A percentile compares a stretch with the other conserved stretches of the same genome.
Conservation (phyloP, 768 basidiomycete species). For the Termitomyces sp. region DNA sequence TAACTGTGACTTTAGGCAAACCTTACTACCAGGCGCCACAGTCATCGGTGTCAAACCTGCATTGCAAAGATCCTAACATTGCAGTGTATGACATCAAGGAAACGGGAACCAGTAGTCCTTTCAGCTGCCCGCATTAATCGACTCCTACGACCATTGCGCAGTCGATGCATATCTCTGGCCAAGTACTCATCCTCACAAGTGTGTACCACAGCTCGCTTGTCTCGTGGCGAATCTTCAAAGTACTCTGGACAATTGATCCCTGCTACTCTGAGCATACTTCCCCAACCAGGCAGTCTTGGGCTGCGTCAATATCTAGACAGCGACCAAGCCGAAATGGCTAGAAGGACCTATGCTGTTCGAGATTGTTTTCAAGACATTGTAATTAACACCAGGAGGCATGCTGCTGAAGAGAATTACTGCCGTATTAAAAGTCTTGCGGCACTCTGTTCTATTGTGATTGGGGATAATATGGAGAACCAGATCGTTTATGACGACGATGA, state of each 20-base stretch:
- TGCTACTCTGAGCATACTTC: slow-evolving; percentile 36
- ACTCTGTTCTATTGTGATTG: slow-evolving; percentile 45
- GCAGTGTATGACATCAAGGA: slow-evolving; percentile 8
- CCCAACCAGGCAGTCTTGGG: slow-evolving; percentile 29
- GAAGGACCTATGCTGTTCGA: slow-evolving; percentile 48
- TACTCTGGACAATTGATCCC: neutral
- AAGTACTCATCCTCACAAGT: slow-evolving; percentile 4
- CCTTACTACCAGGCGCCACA: too few relatives aligned
- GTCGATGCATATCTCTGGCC: slow-evolving; percentile 18
- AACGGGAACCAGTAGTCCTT: slow-evolving; percentile 7
- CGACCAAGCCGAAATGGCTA: slow-evolving; percentile 34
- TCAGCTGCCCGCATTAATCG: slow-evolving; percentile 20
- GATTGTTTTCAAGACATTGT: slow-evolving; percentile 53
- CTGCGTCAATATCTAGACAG: slow-evolving; percentile 30
- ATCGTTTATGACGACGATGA: slow-evolving; percentile 4
- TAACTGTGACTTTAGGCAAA: too few relatives aligned
- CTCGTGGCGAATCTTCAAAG: neutral
- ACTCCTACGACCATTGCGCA: slow-evolving; percentile 22
- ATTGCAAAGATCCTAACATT: neutral
- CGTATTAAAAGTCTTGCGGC: slow-evolving; percentile 34
- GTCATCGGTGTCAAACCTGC: too few relatives aligned
- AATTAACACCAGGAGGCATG: slow-evolving; percentile 24
- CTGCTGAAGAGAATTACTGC: slow-evolving; percentile 5
- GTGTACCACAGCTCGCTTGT: neutral
- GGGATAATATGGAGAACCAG: slow-evolving; percentile 39